phyloP scores from a whole-genome alignment of 83 land plant species.

The Thuja plicata region DNA sequence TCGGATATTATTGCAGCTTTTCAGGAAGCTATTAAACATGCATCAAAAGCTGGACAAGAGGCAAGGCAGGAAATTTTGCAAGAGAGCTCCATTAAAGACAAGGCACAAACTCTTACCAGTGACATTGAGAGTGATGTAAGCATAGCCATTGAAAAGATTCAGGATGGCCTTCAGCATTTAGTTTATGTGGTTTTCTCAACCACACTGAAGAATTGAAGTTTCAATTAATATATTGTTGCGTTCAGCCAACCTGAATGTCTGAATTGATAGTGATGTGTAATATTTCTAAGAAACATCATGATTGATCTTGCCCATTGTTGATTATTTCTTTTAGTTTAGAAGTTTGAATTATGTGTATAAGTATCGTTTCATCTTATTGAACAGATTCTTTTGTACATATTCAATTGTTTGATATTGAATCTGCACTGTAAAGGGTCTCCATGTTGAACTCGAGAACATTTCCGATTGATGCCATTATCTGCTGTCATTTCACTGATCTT shows the following conservation, averaged over 20 bases:
- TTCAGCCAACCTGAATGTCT: neutral
- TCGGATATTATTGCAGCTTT: slow-evolving; percentile 86
- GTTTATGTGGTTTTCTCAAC: slow-evolving; percentile 78
- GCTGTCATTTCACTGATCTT: neutral
- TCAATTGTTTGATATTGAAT: neutral
- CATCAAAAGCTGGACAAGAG: slow-evolving; percentile 48
- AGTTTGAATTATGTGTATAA: neutral
- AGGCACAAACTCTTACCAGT: slow-evolving; percentile 60
- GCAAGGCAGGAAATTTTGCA: slow-evolving; percentile 30
- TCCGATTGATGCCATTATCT: neutral
- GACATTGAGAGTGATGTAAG: slow-evolving; percentile 63
- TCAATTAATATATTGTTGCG: neutral
- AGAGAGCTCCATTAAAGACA: slow-evolving; percentile 63
- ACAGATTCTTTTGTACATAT: slow-evolving; percentile 2
- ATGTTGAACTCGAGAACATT: neutral
- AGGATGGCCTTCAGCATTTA: slow-evolving; percentile 82
- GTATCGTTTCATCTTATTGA: neutral
- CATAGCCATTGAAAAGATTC: slow-evolving; percentile 73
- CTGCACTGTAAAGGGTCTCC: neutral
- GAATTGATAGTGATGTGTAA: neutral
- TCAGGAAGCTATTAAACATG: slow-evolving; percentile 49
- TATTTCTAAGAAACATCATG: neutral
- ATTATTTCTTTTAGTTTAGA: neutral
- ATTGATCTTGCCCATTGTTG: neutral
- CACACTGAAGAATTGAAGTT: slow-evolving; percentile 45